Evolutionary conservation across 441 rosid genomes (phyloP).

Genomic region (Theobroma grandiflorum): DNA sequence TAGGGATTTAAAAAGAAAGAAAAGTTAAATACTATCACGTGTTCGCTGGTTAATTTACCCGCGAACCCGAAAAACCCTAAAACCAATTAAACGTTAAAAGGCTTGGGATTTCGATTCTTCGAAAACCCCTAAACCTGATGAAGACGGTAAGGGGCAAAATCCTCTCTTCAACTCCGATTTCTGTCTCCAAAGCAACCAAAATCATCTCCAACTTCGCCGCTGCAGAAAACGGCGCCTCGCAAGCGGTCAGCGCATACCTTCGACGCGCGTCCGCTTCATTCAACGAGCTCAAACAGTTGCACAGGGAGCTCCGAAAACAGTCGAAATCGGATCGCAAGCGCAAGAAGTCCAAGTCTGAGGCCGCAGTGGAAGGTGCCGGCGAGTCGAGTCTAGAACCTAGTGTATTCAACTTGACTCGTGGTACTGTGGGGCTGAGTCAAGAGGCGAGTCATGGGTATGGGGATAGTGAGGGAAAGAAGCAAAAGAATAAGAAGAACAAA

Average conservation of each 20-base stretch:
- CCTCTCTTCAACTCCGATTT: slow-evolving; percentile 21
- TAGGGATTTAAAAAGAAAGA: no score
- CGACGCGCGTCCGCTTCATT: slow-evolving; percentile 25
- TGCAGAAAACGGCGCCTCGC: slow-evolving; percentile 28
- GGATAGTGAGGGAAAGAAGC: slow-evolving; percentile 15
- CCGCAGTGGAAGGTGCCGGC: slow-evolving; percentile 4
- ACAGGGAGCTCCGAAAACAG: slow-evolving; percentile 11
- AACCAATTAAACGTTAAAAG: not conserved
- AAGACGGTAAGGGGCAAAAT: slow-evolving; percentile 26
- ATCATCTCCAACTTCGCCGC: slow-evolving; percentile 20
- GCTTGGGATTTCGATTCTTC: not conserved
- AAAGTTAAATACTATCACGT: no score
- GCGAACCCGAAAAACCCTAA: slow-evolving; percentile 2
- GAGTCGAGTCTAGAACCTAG: slow-evolving; percentile 26
- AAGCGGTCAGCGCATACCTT: slow-evolving; percentile 25
- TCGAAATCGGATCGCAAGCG: slow-evolving; percentile 24
- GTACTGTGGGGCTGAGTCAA: slow-evolving; percentile 4
- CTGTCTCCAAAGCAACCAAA: slow-evolving; percentile 27
- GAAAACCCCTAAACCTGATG: slow-evolving; percentile 17
- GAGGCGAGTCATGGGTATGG: slow-evolving; percentile 1
- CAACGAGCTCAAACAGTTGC: slow-evolving; percentile 27
- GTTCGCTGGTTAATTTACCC: not conserved
- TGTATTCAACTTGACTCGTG: slow-evolving; percentile 16
- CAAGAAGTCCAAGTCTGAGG: slow-evolving; percentile 17
- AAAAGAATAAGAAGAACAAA: slow-evolving; percentile 12